phyloP scores from a whole-genome alignment of 2,329 filamentous ascomycete species.

The Penicillium verrucosum region DNA sequence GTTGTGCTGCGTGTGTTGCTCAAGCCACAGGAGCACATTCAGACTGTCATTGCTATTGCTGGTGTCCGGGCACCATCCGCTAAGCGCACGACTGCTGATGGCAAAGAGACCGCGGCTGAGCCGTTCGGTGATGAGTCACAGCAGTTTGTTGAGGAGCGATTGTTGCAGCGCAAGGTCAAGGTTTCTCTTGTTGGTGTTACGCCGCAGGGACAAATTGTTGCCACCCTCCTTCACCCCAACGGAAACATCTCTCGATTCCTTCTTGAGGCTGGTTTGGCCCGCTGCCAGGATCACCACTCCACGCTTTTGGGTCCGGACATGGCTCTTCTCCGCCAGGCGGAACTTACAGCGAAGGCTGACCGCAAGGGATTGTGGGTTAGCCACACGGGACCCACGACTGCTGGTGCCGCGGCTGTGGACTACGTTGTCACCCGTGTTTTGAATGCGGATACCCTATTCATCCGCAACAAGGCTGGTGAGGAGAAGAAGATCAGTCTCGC shows the following conservation, averaged over 20 bases:
- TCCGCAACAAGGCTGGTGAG: slow-evolving; percentile 76
- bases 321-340: slow-evolving; percentile 77
- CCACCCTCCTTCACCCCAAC: slow-evolving; percentile 77
- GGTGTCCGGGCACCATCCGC: slow-evolving; percentile 88
- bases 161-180: slow-evolving; percentile 82
- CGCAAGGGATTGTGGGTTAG: slow-evolving; percentile 78
- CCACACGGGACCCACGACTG: slow-evolving; percentile 65
- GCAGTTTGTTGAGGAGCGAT: slow-evolving; percentile 76
- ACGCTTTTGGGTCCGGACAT: slow-evolving; percentile 87
- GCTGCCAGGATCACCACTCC: slow-evolving; percentile 94
- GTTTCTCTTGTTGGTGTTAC: slow-evolving; percentile 81
- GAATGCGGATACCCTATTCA: slow-evolving; percentile 81
- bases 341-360: slow-evolving; percentile 75
- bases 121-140: slow-evolving; percentile 87
- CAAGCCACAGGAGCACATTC: slow-evolving; percentile 77
- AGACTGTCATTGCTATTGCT: slow-evolving; percentile 84
- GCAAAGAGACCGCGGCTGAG: slow-evolving; percentile 78
- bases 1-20: slow-evolving; percentile 79
- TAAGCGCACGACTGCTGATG: slow-evolving; percentile 77
- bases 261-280: slow-evolving; percentile 81
- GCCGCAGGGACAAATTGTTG: slow-evolving; percentile 88
- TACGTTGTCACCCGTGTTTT: slow-evolving; percentile 81
- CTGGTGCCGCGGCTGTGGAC: slow-evolving; percentile 61
- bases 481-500: slow-evolving; percentile 92
- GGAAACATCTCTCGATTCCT: slow-evolving; percentile 92